Evolutionary conservation across 2,329 filamentous ascomycete species (phyloP), one percentile per base, ranked within the genome.

Genomic region (Zasmidium citrigriseum): DNA sequence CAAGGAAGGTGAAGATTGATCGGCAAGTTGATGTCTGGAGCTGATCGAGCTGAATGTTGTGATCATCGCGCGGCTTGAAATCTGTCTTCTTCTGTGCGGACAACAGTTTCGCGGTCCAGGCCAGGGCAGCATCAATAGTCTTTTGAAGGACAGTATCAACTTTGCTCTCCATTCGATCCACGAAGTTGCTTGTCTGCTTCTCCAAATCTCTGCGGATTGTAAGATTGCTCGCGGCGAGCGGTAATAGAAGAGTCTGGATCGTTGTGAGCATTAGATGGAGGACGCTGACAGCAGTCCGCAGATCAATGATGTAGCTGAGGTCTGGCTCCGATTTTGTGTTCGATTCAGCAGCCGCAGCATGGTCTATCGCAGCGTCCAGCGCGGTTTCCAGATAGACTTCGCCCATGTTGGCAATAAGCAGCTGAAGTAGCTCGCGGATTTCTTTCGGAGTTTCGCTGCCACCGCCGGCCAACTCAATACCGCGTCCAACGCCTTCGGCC

Each of bases 211-310:
- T 86, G 46, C 91, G 87, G 54, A 96, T 91, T 0, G 92, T 97
- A 20, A 96, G 89, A 75, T 96, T 97, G 55, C 89, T 87, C 57
- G 93, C 87, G 21, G 93, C 93, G 9, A 99, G 84, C 11, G 92
- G 91, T 64, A 98, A 89, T 21, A 99, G 86, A 16, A 98, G 91
- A 3, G 92, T 93, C 59, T 89, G 87, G 66, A 96, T 93, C 68
- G 95, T 96, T 62, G 91, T 91, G 67, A 93, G 88, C 86, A 98
- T 96, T 67, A 99, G 85, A 72, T 93, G 93, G 9, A 95, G 89
- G 63, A 97, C 93, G 54, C 88, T 93, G 54, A 96, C 91, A 9
- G 91, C 90, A 1, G 89, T 86, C 29, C 90, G 88, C 38, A 98
- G 82, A 10, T 86, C 86, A 5, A 88, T 85, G 41, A 99, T 82